These are phyloP conservation scores for Pseudisothecium myosuroides DNA, from an alignment of 225 moss, liverwort and hornwort genomes.

Conservation along the genomic window DNA sequence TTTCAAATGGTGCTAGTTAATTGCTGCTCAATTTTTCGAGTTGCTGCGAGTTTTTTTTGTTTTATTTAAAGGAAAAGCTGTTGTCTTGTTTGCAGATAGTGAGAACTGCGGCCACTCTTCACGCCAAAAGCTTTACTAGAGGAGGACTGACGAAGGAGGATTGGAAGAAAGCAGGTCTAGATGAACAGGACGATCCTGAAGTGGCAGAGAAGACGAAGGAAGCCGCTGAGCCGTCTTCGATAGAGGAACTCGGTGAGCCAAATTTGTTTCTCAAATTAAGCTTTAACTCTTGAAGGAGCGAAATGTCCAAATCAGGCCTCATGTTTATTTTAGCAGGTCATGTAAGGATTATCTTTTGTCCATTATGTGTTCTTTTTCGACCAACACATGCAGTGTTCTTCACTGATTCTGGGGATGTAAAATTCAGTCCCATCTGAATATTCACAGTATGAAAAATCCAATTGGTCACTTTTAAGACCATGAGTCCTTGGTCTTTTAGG, in stretches of 20 bases:
- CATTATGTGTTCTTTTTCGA: neutral
- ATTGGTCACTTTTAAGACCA: neutral
- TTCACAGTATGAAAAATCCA: neutral
- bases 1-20: neutral
- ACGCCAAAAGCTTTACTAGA: constrained; percentile 56
- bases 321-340: neutral
- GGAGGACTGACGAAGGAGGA: constrained; percentile 36
- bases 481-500: neutral
- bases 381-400: neutral
- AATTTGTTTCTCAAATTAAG: neutral
- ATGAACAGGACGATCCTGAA: constrained; percentile 56
- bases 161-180: constrained; percentile 48
- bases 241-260: constrained; percentile 74
- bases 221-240: constrained; percentile 39
- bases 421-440: neutral
- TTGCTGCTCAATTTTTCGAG: neutral
- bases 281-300: neutral
- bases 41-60: neutral
- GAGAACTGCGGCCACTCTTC: constrained; percentile 51
- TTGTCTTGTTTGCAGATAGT: constrained; percentile 22
- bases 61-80: neutral
- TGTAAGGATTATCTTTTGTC: neutral
- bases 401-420: neutral
- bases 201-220: constrained; percentile 22
- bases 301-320: neutral